Conservation (phyloP, 306 rosid species). For the Echinosophora koreensis region DNA sequence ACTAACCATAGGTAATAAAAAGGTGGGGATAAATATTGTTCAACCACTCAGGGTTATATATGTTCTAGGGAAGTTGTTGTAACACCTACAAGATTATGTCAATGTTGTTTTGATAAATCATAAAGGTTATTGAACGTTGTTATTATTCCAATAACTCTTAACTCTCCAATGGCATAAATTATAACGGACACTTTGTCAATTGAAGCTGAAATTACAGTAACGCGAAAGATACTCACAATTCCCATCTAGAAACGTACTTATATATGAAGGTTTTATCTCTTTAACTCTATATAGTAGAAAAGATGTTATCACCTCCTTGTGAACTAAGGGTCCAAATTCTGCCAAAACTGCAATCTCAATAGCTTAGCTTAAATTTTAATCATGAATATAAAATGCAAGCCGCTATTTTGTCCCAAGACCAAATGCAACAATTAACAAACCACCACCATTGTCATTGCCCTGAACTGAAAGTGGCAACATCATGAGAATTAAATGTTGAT, state of each 20-base stretch:
- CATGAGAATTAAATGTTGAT: too few relatives aligned
- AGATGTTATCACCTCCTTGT: background rate
- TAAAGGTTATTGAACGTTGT: background rate
- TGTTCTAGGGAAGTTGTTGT: constrained; percentile 19
- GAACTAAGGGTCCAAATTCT: background rate
- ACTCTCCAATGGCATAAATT: constrained; percentile 7
- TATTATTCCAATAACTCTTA: constrained; percentile 14
- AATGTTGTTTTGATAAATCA: background rate
- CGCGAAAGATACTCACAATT: background rate
- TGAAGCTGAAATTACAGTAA: constrained; percentile 26
- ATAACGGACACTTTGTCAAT: background rate
- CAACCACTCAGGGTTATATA: background rate
- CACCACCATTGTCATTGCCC: too few relatives aligned
- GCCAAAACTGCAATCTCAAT: background rate
- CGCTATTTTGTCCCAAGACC: too few relatives aligned
- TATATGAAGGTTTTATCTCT: background rate
- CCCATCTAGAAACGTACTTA: background rate
- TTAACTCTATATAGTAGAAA: background rate
- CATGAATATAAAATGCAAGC: too few relatives aligned
- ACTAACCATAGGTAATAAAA: background rate
- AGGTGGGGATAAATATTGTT: constrained; percentile 9
- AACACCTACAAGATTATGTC: constrained; percentile 11
- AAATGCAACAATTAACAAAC: too few relatives aligned
- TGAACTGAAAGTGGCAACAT: too few relatives aligned
- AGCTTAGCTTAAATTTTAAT: too few relatives aligned